Percentiles rank a stretch among this genome's conserved stretches.
Conservation (phyloP, 2,329 filamentous ascomycete species). For the Fusarium sp. region DNA sequence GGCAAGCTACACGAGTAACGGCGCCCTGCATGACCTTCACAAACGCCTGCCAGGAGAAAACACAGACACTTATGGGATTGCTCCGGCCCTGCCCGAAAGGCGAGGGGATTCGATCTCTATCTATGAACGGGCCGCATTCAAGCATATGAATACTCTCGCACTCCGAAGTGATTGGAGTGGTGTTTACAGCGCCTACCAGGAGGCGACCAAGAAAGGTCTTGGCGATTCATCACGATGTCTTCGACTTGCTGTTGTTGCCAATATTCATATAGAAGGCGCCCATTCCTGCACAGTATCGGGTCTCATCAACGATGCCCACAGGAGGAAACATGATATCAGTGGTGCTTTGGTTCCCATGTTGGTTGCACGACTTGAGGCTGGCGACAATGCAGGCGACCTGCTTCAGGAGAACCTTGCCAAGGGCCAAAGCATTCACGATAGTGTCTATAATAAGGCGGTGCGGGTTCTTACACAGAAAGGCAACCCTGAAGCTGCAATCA, state of each 20-base stretch:
- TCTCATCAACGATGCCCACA: conserved; percentile 58
- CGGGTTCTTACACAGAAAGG: conserved; percentile 50
- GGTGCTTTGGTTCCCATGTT: conserved; percentile 58
- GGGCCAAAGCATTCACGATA: conserved; percentile 53
- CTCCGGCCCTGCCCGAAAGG: conserved; percentile 33
- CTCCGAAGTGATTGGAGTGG: conserved; percentile 49
- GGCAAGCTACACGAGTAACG: conserved; percentile 37
- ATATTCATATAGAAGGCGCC: conserved; percentile 52
- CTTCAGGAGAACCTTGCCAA: conserved; percentile 49
- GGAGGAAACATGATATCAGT: conserved; percentile 59
- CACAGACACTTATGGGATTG: conserved; percentile 14
- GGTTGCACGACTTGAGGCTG: conserved; percentile 54
- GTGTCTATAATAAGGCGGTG: conserved; percentile 55
- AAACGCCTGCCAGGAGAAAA: conserved; percentile 38
- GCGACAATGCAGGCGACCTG: conserved; percentile 47
- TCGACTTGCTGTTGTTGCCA: conserved; percentile 62
- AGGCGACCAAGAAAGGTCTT: conserved; percentile 48
- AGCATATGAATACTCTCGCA: conserved; percentile 58
- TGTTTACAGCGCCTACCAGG: conserved; percentile 57
- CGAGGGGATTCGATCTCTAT: conserved; percentile 40
- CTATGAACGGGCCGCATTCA: conserved; percentile 44
- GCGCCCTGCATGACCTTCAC: conserved; percentile 40
- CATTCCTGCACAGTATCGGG: conserved; percentile 52
- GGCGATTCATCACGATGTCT: conserved; percentile 58
- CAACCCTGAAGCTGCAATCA: conserved; percentile 49